phyloP scores from a whole-genome alignment of 2,329 filamentous ascomycete genomes.

The Colletotrichum liaoningense region DNA sequence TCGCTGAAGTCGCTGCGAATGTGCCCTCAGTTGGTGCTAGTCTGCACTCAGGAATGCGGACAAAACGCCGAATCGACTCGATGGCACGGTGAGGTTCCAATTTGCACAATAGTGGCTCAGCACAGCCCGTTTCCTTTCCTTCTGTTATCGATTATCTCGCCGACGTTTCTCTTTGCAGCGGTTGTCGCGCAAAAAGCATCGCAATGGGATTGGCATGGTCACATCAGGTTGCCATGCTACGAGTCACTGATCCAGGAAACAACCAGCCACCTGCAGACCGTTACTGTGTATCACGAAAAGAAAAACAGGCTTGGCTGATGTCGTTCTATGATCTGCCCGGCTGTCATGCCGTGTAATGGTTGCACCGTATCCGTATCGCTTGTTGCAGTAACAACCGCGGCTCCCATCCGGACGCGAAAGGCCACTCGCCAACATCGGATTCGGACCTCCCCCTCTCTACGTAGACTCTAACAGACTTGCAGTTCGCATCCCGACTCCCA shows the following conservation, averaged over 20 bases:
- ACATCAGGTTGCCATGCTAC: not conserved
- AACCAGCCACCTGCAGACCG: not conserved
- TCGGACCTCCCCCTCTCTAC: not conserved
- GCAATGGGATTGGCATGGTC: not conserved
- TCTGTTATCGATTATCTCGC: not conserved
- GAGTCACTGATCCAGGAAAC: not conserved
- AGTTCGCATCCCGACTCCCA: not conserved
- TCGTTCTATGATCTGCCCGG: not conserved
- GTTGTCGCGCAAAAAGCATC: not conserved
- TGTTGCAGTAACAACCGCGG: not conserved
- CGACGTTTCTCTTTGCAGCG: not conserved
- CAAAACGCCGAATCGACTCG: conserved; percentile 3
- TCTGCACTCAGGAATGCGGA: not conserved
- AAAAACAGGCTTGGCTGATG: not conserved
- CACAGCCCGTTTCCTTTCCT: not conserved
- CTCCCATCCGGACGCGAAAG: not conserved
- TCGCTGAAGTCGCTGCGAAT: not conserved
- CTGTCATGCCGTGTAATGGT: not conserved
- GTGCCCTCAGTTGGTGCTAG: not conserved
- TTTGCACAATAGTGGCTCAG: not conserved
- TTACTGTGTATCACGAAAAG: not conserved
- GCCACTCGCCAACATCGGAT: not conserved
- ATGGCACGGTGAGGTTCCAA: not conserved
- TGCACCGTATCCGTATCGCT: conserved; percentile 6
- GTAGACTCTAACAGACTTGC: not conserved